These are phyloP conservation scores for Pyrenophora graminea DNA, from an alignment of 2,329 filamentous ascomycete genomes.

Conservation along the genomic window DNA sequence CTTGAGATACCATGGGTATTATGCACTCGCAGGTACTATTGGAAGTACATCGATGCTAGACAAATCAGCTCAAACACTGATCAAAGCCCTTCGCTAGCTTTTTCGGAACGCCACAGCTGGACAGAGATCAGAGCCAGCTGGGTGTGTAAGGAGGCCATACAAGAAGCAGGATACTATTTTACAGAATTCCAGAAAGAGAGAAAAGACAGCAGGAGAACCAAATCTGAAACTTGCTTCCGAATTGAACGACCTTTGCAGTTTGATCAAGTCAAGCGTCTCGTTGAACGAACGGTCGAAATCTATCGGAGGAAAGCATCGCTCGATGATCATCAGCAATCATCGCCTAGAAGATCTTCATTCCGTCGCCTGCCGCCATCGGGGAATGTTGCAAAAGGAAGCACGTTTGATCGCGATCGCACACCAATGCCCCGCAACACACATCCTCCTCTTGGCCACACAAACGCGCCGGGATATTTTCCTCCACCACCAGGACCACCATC, in stretches of 20 bases:
- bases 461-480: slow-evolving; percentile 19
- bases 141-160: slow-evolving; percentile 46
- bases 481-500: slow-evolving; percentile 25
- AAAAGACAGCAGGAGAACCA: slow-evolving; percentile 36
- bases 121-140: slow-evolving; percentile 46
- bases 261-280: slow-evolving; percentile 40
- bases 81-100: slow-evolving; percentile 29
- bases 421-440: slow-evolving; percentile 24
- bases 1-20: slow-evolving; percentile 46
- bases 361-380: slow-evolving; percentile 20
- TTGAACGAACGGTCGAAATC: slow-evolving; percentile 47
- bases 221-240: slow-evolving; percentile 42
- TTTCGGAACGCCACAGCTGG: slow-evolving; percentile 36
- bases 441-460: slow-evolving; percentile 26
- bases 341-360: slow-evolving; percentile 27
- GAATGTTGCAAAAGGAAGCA: slow-evolving; percentile 8
- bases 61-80: slow-evolving; percentile 38
- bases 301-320: slow-evolving; percentile 34
- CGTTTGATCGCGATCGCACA: slow-evolving; percentile 32
- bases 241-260: slow-evolving; percentile 43
- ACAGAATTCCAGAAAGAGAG: slow-evolving; percentile 42
- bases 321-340: slow-evolving; percentile 15
- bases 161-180: slow-evolving; percentile 37
- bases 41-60: slow-evolving; percentile 43
- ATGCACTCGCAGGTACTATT: slow-evolving; percentile 38